Conservation (phyloP, 306 rosid genomes). For the Rubus idaeus region DNA sequence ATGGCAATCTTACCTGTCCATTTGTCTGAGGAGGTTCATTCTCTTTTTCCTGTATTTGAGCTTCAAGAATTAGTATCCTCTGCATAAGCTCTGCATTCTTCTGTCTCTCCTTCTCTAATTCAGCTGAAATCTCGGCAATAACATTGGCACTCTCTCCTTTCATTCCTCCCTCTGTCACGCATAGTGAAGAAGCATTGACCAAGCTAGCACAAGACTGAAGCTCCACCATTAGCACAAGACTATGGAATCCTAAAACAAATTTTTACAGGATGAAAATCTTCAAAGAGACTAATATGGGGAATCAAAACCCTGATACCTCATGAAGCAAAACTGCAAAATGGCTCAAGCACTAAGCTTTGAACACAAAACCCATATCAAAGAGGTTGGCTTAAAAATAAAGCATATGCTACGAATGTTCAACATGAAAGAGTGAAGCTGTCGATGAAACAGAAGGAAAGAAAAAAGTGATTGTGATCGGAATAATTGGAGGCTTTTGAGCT, state of each 20-base stretch:
- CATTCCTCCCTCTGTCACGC: constrained; percentile 58
- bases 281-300: background rate
- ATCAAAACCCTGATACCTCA: constrained; percentile 1
- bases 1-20: constrained; percentile 40
- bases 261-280: constrained; percentile 20
- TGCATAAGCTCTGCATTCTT: constrained; percentile 68
- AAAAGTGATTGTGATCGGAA: constrained; percentile 17
- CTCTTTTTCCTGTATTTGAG: constrained; percentile 55
- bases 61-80: constrained; percentile 80
- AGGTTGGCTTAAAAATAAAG: background rate
- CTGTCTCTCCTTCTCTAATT: constrained; percentile 68
- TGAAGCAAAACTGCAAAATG: constrained; percentile 12
- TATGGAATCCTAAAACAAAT: constrained; percentile 20
- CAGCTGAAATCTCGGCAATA: constrained; percentile 61
- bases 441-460: background rate
- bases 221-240: constrained; percentile 50
- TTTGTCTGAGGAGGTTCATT: constrained; percentile 31
- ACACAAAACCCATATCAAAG: background rate
- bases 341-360: constrained; percentile 7
- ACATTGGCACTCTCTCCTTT: constrained; percentile 43
- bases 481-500: constrained; percentile 20
- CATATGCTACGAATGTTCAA: background rate
- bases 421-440: background rate
- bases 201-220: constrained; percentile 56
- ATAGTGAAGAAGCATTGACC: constrained; percentile 51